Conservation (phyloP, 1,284 basidiomycete species). For the Mycena citricolor region DNA sequence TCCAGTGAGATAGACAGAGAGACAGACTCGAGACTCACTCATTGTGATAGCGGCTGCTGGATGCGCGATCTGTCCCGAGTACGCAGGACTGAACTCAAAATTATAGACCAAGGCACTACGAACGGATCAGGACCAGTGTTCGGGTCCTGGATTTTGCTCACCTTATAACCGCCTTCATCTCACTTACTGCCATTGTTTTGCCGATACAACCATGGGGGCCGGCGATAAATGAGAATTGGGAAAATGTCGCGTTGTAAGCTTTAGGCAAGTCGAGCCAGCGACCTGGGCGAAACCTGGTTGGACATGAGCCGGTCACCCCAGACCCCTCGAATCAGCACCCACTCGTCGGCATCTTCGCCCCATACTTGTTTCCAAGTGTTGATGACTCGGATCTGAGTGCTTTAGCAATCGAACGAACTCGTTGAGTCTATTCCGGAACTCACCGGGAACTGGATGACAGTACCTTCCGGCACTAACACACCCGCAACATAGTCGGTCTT, state of each 20-base stretch:
- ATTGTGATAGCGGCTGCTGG: constrained; percentile 43
- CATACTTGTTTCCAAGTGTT: constrained; percentile 47
- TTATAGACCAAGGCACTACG: constrained; percentile 38
- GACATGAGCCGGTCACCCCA: not conserved
- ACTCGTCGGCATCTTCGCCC: constrained; percentile 49
- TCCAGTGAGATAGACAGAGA: not conserved
- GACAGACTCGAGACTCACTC: constrained; percentile 33
- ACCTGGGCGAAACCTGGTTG: constrained; percentile 39
- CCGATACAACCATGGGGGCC: constrained; percentile 52
- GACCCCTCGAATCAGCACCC: constrained; percentile 8
- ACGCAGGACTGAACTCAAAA: constrained; percentile 42
- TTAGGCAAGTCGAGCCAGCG: constrained; percentile 45
- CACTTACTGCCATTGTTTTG: constrained; percentile 51
- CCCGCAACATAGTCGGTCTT: constrained; percentile 46
- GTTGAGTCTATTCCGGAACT: no score
- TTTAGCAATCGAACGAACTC: not conserved
- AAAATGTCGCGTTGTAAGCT: constrained; percentile 37
- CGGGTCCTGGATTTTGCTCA: no score
- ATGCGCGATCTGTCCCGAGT: constrained; percentile 38
- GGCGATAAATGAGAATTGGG: constrained; percentile 44
- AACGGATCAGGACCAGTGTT: no score
- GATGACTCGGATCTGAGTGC: constrained; percentile 44
- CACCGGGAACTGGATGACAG: constrained; percentile 47
- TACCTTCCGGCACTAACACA: constrained; percentile 46
- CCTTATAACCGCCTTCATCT: constrained; percentile 56